phyloP scores from a whole-genome alignment of 805 yeast genomes.

The Barnettozyma salicaria region DNA sequence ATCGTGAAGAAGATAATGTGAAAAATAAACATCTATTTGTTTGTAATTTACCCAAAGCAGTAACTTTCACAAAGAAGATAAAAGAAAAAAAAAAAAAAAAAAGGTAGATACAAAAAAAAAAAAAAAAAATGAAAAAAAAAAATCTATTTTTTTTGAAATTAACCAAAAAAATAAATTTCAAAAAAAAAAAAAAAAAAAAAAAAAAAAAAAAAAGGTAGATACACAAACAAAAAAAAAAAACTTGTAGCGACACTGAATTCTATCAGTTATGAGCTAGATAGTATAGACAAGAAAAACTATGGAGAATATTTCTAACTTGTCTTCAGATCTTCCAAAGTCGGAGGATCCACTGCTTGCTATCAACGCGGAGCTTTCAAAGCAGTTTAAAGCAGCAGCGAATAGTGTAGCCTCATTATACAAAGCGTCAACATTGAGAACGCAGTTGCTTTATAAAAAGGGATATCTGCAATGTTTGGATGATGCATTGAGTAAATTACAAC shows the following conservation, averaged over 20 bases:
- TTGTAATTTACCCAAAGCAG: conserved; percentile 7
- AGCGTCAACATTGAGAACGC: conserved; percentile 43
- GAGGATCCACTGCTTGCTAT: conserved; percentile 43
- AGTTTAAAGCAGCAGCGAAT: conserved; percentile 66
- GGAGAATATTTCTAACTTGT: conserved; percentile 53
- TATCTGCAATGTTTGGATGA: conserved; percentile 60
- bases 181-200: too few species aligned
- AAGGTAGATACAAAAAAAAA: too few species aligned
- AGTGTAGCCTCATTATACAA: conserved; percentile 63
- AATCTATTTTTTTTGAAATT: neutral
- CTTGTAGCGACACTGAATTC: too few species aligned
- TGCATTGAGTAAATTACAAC: conserved; percentile 28
- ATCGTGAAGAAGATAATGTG: neutral
- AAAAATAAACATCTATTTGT: neutral
- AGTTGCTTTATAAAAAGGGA: conserved; percentile 47
- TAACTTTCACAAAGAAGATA: neutral
- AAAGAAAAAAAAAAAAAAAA: too few species aligned
- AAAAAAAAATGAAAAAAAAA: too few species aligned
- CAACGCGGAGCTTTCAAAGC: conserved; percentile 48
- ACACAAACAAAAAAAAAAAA: too few species aligned
- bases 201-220: too few species aligned
- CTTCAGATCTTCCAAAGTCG: conserved; percentile 45
- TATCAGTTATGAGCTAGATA: conserved; percentile 1
- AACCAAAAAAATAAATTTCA: conserved; percentile 1
- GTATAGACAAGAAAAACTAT: conserved; percentile 28